Conservation (phyloP, 805 yeast genomes). For the Candida sphagnicola region DNA sequence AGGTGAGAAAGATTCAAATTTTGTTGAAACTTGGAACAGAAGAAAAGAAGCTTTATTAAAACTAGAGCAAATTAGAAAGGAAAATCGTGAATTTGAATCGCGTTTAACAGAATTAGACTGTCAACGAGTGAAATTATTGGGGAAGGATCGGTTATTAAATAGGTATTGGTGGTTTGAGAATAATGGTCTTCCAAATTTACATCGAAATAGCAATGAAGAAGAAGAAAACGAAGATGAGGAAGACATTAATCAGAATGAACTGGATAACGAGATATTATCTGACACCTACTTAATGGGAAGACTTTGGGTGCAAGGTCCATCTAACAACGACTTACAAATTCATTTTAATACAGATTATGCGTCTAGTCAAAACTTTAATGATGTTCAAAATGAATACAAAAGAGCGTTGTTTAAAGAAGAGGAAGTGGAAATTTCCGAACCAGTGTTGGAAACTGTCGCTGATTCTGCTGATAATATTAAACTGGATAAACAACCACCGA, state of each 20-base stretch:
- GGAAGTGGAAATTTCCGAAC: constrained; percentile 4
- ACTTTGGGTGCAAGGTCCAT: constrained; percentile 90
- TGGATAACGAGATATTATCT: constrained; percentile 33
- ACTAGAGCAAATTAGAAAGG: constrained; percentile 44
- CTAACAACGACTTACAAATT: constrained; percentile 38
- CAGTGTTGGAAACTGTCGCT: constrained; percentile 5
- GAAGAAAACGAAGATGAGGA: constrained; percentile 42
- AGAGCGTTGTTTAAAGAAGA: not conserved
- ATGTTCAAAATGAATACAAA: constrained; percentile 9
- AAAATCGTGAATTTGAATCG: constrained; percentile 54
- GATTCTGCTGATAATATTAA: constrained; percentile 18
- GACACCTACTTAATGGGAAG: constrained; percentile 76
- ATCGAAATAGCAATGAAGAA: constrained; percentile 33
- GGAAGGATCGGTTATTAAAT: constrained; percentile 79
- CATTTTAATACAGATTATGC: constrained; percentile 13
- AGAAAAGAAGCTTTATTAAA: constrained; percentile 38
- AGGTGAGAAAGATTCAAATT: constrained; percentile 39
- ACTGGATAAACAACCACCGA: constrained; percentile 12
- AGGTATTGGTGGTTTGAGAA: constrained; percentile 95
- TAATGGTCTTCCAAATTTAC: constrained; percentile 67
- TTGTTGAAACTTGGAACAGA: constrained; percentile 40
- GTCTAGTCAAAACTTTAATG: constrained; percentile 12
- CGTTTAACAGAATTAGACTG: constrained; percentile 66
- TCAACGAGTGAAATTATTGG: constrained; percentile 72
- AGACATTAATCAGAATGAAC: constrained; percentile 16